Evolutionary conservation across 306 rosid genomes (phyloP).

Genomic region (Cicer bijugum): DNA sequence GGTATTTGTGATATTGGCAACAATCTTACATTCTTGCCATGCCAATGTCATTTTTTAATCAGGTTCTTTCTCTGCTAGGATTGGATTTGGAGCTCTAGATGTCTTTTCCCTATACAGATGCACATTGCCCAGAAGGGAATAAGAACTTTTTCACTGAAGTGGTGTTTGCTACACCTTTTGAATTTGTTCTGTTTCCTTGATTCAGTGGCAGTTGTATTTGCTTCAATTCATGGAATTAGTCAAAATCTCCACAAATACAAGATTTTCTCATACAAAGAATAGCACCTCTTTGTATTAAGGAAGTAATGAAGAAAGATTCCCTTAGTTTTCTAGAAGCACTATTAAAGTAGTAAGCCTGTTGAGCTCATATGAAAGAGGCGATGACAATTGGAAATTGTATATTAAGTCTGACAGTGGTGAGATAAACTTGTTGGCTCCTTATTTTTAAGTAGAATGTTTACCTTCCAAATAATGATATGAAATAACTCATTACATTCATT

Average conservation of each 20-base stretch:
- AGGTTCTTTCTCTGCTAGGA: slow-evolving; percentile 66
- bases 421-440: too few species aligned
- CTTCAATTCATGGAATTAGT: slow-evolving; percentile 55
- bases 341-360: too few species aligned
- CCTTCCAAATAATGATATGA: too few species aligned
- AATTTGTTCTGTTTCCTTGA: slow-evolving; percentile 50
- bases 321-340: too few species aligned
- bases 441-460: too few species aligned
- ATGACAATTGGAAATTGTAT: too few species aligned
- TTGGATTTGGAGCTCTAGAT: slow-evolving; percentile 64
- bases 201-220: slow-evolving; percentile 54
- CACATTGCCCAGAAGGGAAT: slow-evolving; percentile 59
- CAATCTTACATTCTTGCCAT: slow-evolving; percentile 53
- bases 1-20: slow-evolving; percentile 49
- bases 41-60: slow-evolving; percentile 68
- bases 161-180: slow-evolving; percentile 61
- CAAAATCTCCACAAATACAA: slow-evolving; percentile 52
- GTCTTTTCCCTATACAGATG: slow-evolving; percentile 76
- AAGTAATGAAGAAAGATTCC: background rate
- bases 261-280: slow-evolving; percentile 50
- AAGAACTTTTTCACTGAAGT: slow-evolving; percentile 44
- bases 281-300: background rate
- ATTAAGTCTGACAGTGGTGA: too few species aligned
- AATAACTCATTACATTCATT: too few species aligned
- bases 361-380: too few species aligned